Conservation (phyloP, 257 asterid species). For the Solanum sparsipilum region DNA sequence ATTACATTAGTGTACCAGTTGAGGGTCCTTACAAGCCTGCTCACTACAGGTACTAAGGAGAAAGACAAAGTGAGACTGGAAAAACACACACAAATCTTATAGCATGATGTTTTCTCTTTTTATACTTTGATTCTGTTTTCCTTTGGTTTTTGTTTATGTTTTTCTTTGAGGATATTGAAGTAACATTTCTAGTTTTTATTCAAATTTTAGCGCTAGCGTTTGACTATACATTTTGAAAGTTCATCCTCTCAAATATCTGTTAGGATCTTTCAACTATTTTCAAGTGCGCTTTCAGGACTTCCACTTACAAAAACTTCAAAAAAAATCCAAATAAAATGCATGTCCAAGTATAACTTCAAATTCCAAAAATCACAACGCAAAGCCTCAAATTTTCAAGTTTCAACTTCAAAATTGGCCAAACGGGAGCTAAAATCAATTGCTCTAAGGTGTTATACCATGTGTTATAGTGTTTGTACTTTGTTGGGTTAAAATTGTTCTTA, state of each 20-base stretch:
- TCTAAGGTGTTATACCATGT: neutral
- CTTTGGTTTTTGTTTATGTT: neutral
- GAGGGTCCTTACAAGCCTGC: constrained; percentile 66
- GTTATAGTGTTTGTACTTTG: neutral
- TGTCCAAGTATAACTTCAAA: neutral
- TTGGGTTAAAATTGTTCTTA: neutral
- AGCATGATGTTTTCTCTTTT: neutral
- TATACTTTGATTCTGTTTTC: neutral
- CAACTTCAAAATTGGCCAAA: neutral
- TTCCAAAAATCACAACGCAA: neutral
- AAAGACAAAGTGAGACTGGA: neutral
- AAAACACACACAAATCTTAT: neutral
- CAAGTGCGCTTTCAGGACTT: neutral
- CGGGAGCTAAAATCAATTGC: neutral
- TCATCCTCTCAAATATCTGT: neutral
- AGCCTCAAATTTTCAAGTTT: neutral
- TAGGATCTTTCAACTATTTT: neutral
- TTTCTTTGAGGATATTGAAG: neutral
- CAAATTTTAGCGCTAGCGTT: neutral
- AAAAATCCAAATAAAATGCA: neutral
- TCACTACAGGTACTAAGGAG: constrained; percentile 39
- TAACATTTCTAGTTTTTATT: neutral
- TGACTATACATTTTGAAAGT: neutral
- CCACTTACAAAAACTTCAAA: neutral
- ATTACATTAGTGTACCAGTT: constrained; percentile 37